Evolutionary conservation across 257 asterid species (phyloP).

Genomic region (Voacanga thouarsii): DNA sequence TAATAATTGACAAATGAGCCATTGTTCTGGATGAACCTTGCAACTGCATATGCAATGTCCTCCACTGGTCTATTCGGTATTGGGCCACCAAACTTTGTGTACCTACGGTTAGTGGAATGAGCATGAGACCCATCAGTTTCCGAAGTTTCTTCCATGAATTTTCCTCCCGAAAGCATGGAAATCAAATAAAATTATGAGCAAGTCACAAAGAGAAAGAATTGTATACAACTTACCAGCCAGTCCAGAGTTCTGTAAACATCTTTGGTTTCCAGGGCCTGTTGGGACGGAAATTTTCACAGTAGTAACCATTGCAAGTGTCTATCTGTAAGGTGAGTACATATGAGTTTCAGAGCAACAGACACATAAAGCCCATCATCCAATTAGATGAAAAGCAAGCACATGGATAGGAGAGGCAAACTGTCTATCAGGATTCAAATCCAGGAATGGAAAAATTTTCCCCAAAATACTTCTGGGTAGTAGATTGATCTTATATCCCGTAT

Average conservation of each 20-base stretch:
- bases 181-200: background rate
- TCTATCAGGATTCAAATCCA: background rate
- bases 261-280: constrained; percentile 78
- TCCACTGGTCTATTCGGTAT: constrained; percentile 75
- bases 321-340: constrained; percentile 40
- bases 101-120: constrained; percentile 36
- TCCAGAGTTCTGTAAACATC: constrained; percentile 96
- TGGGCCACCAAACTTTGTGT: constrained; percentile 73
- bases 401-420: background rate
- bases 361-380: background rate
- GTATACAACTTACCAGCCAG: constrained; percentile 64
- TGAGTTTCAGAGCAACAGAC: background rate
- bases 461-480: background rate
- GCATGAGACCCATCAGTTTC: background rate
- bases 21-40: constrained; percentile 76
- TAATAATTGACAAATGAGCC: constrained; percentile 93
- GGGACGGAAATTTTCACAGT: constrained; percentile 75
- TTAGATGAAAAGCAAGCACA: background rate
- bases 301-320: constrained; percentile 89
- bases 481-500: background rate
- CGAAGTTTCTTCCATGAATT: background rate
- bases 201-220: background rate
- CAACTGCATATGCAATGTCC: constrained; percentile 88
- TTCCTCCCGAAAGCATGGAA: constrained; percentile 2
- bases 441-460: background rate